phyloP scores from a whole-genome alignment of 371 early-diverging fungal genomes.

The Mortierella sp. region DNA sequence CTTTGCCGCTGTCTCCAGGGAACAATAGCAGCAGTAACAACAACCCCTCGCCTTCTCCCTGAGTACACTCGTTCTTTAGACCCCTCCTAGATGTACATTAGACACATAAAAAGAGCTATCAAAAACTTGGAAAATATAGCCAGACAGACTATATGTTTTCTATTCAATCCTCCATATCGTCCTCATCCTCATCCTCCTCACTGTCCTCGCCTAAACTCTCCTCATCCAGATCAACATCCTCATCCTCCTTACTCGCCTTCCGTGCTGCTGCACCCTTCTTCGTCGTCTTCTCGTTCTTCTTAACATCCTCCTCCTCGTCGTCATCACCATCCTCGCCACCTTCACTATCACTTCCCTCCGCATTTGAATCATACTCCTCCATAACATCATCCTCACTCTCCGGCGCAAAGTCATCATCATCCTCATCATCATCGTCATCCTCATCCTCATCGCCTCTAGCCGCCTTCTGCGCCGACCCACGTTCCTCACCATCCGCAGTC shows the following conservation, averaged over 20 bases:
- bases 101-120: not conserved
- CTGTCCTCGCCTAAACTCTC: slow-evolving; percentile 3
- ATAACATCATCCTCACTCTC: slow-evolving; percentile 52
- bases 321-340: slow-evolving; percentile 12
- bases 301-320: not conserved
- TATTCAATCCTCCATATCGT: slow-evolving; percentile 1
- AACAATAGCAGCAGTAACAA: not conserved
- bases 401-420: slow-evolving; percentile 54
- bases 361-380: slow-evolving; percentile 53
- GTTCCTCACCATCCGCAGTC: slow-evolving; percentile 31
- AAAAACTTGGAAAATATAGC: not conserved
- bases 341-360: slow-evolving; percentile 22
- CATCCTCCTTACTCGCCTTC: slow-evolving; percentile 7
- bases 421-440: slow-evolving; percentile 52
- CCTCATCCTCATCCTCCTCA: slow-evolving; percentile 19
- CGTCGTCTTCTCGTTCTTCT: slow-evolving; percentile 2
- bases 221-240: slow-evolving; percentile 11
- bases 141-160: not conserved
- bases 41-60: not conserved
- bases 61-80: not conserved
- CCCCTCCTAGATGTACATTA: not conserved
- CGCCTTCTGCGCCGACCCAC: not conserved
- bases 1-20: not conserved
- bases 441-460: slow-evolving; percentile 9
- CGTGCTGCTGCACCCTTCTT: not conserved